Conservation (phyloP, 176 grass and related monocot species). For the Coix lacrymajobi region DNA sequence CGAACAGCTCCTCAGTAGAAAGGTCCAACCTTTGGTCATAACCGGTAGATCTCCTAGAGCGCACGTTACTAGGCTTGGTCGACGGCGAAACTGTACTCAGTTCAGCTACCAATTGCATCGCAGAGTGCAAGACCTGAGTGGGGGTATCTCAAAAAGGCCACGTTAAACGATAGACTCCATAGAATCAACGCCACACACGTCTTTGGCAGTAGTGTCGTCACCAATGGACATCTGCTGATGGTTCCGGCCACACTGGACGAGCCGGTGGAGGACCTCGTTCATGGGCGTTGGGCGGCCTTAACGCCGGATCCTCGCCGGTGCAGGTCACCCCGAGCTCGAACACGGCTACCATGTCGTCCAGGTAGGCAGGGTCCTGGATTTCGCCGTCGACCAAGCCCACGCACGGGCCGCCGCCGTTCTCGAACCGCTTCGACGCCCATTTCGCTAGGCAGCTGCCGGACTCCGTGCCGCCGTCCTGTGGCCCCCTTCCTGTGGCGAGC, state of each 20-base stretch:
- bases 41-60: too few species aligned
- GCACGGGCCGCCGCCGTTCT: conserved; percentile 17
- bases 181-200: neutral
- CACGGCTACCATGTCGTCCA: conserved; percentile 2
- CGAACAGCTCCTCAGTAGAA: too few species aligned
- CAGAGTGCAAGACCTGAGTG: too few species aligned
- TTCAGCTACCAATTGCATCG: too few species aligned
- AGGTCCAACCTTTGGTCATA: too few species aligned
- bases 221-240: neutral
- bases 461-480: conserved; percentile 42
- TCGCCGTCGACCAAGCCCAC: conserved; percentile 33
- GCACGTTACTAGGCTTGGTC: too few species aligned
- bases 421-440: conserved; percentile 37
- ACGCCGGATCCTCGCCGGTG: conserved; percentile 3
- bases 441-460: conserved; percentile 33
- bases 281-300: conserved; percentile 4
- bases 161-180: too few species aligned
- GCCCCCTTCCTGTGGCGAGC: conserved; percentile 43
- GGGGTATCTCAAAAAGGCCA: too few species aligned
- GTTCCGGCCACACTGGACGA: neutral
- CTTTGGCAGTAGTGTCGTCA: neutral
- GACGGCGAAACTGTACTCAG: too few species aligned
- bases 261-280: conserved; percentile 10
- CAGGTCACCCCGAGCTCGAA: neutral
- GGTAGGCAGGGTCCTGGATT: conserved; percentile 15